Evolutionary conservation across 2,329 filamentous ascomycete species (phyloP).

Genomic region (Diaporthe helianthi): DNA sequence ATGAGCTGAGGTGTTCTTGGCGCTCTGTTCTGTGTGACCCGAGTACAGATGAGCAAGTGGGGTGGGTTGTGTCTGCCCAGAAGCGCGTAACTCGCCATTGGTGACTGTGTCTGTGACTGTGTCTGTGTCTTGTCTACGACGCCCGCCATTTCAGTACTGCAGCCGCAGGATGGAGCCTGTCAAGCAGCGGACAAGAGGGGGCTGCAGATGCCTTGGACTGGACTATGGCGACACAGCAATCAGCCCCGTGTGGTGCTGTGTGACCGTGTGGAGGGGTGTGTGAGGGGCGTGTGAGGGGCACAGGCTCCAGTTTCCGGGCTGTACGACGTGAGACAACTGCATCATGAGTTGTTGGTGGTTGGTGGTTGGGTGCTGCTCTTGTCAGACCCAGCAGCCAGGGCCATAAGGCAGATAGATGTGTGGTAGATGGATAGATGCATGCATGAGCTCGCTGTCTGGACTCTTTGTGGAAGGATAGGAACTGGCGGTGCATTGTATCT

Average conservation of each 20-base stretch:
- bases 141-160: conserved; percentile 29
- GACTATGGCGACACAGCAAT: conserved; percentile 31
- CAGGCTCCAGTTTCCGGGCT: conserved; percentile 30
- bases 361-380: not conserved
- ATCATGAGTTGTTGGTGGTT: not conserved
- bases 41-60: not conserved
- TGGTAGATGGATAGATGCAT: not conserved
- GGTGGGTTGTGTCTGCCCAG: conserved; percentile 20
- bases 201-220: conserved; percentile 4
- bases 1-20: conserved; percentile 3
- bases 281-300: conserved; percentile 24
- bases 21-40: not conserved
- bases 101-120: not conserved
- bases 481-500: not conserved
- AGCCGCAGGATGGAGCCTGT: not conserved
- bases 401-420: conserved; percentile 13
- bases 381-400: conserved; percentile 11
- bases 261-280: too few relatives aligned
- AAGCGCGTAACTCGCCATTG: conserved; percentile 30
- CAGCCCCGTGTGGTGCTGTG: conserved; percentile 26
- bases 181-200: conserved; percentile 20
- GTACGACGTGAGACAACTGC: conserved; percentile 23
- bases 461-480: not conserved
- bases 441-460: too few relatives aligned
- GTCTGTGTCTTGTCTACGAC: conserved; percentile 9